Conservation (phyloP, 306 rosid genomes). For the Fagus crenata region DNA sequence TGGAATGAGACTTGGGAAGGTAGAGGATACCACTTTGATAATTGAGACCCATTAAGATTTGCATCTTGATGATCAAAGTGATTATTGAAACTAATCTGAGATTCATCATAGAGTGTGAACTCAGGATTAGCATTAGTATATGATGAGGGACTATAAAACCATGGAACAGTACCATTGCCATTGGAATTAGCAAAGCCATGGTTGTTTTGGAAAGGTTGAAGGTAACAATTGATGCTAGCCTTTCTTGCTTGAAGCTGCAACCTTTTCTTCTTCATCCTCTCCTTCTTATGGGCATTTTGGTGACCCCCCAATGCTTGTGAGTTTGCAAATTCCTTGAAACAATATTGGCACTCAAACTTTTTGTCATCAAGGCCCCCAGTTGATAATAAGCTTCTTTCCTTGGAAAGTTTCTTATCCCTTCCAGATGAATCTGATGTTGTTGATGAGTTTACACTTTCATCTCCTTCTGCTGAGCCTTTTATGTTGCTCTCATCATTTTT, state of each 20-base stretch:
- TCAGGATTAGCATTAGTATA: conserved; percentile 27
- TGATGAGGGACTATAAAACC: conserved; percentile 70
- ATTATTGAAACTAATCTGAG: conserved; percentile 67
- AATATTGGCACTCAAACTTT: conserved; percentile 84
- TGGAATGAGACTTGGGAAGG: conserved; percentile 25
- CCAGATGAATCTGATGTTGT: conserved; percentile 48
- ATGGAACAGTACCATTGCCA: conserved; percentile 42
- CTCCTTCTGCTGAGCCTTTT: conserved; percentile 51
- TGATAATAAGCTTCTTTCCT: conserved; percentile 28
- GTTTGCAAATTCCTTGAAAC: conserved; percentile 81
- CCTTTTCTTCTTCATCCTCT: conserved; percentile 90
- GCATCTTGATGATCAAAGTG: conserved; percentile 43
- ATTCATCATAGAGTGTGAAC: conserved; percentile 44
- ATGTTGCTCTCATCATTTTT: conserved; percentile 27
- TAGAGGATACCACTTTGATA: conserved; percentile 43
- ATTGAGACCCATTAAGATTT: conserved; percentile 25
- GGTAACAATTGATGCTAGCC: conserved; percentile 67
- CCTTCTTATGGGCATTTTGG: conserved; percentile 97
- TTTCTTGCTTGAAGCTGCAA: conserved; percentile 84
- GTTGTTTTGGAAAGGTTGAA: conserved; percentile 60
- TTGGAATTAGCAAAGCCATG: conserved; percentile 37
- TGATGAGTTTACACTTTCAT: conserved; percentile 81
- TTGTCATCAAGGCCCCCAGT: conserved; percentile 33
- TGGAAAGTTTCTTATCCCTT: conserved; percentile 33
- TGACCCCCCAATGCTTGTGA: conserved; percentile 98